Percentiles rank a stretch among this genome's conserved stretches.
These are phyloP conservation scores for Thuidium tamariscinum DNA, from an alignment of 225 moss, liverwort and hornwort genomes.

Conservation along the genomic window DNA sequence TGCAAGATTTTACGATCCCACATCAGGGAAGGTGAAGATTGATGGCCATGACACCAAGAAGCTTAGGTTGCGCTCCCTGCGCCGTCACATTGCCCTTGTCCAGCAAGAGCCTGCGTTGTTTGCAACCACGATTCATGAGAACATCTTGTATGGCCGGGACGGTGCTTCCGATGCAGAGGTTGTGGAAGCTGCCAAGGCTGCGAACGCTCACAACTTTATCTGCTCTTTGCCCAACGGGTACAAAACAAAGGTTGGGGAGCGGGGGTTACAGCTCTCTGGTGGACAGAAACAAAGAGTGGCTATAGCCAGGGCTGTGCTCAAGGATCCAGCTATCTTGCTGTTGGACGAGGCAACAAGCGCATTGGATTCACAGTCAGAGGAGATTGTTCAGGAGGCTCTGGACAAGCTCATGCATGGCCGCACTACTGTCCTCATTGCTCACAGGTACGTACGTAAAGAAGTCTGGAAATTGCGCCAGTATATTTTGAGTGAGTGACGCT, in stretches of 20 bases:
- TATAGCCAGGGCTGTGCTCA: slow-evolving; percentile 51
- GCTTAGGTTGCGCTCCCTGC: slow-evolving; percentile 28
- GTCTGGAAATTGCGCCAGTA: background rate
- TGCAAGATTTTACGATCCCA: slow-evolving; percentile 47
- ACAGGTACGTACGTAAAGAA: slow-evolving; percentile 24
- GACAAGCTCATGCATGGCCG: slow-evolving; percentile 49
- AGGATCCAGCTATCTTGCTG: slow-evolving; percentile 45
- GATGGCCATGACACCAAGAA: slow-evolving; percentile 33
- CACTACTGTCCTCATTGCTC: slow-evolving; percentile 48
- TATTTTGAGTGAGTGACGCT: background rate
- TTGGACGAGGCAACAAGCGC: slow-evolving; percentile 60
- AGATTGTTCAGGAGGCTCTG: slow-evolving; percentile 48
- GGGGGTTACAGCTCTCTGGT: slow-evolving; percentile 49
- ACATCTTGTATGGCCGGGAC: slow-evolving; percentile 43
- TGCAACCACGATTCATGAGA: slow-evolving; percentile 41
- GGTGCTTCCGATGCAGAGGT: slow-evolving; percentile 38
- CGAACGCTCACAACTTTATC: slow-evolving; percentile 48
- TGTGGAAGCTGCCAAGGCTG: slow-evolving; percentile 43
- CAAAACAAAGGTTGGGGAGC: slow-evolving; percentile 43
- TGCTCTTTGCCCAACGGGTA: slow-evolving; percentile 33
- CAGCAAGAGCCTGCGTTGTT: slow-evolving; percentile 55
- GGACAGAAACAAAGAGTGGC: slow-evolving; percentile 56
- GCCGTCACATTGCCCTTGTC: slow-evolving; percentile 48
- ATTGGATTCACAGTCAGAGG: slow-evolving; percentile 46
- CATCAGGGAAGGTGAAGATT: slow-evolving; percentile 33